phyloP scores from a whole-genome alignment of 148 eudicot species.

The Beta vulgaris region DNA sequence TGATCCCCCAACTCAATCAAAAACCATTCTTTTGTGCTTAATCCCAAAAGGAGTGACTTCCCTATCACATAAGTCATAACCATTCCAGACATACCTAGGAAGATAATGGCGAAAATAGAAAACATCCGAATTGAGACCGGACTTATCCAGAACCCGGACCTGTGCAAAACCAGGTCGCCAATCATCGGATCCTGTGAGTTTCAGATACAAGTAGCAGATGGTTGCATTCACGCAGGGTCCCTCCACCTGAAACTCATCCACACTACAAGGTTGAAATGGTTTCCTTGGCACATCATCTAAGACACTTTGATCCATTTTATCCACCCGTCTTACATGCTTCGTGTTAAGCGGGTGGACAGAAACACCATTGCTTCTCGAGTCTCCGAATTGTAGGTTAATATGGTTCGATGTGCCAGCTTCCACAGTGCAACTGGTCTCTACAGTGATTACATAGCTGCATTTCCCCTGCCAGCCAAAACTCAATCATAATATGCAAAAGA shows the following conservation, averaged over 20 bases:
- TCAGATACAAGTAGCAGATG: slow-evolving; percentile 55
- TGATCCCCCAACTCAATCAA: slow-evolving; percentile 21
- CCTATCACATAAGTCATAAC: slow-evolving; percentile 50
- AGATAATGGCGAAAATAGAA: slow-evolving; percentile 51
- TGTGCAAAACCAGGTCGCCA: slow-evolving; percentile 65
- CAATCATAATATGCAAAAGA: background rate
- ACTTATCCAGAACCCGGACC: slow-evolving; percentile 34
- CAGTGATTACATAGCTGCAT: slow-evolving; percentile 52
- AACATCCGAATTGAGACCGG: slow-evolving; percentile 39
- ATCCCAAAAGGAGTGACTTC: slow-evolving; percentile 52
- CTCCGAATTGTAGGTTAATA: slow-evolving; percentile 56
- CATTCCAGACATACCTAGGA: slow-evolving; percentile 57
- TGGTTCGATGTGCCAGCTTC: slow-evolving; percentile 50
- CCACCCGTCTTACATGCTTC: slow-evolving; percentile 44
- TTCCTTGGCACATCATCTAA: slow-evolving; percentile 48
- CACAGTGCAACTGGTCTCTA: slow-evolving; percentile 52
- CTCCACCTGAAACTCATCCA: slow-evolving; percentile 49
- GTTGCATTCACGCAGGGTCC: slow-evolving; percentile 45
- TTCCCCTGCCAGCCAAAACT: slow-evolving; percentile 30
- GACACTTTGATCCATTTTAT: slow-evolving; percentile 47
- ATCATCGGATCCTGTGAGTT: slow-evolving; percentile 45
- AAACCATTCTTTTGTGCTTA: slow-evolving; percentile 44
- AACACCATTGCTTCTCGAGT: slow-evolving; percentile 45
- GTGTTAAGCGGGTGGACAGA: slow-evolving; percentile 42
- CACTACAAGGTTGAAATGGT: slow-evolving; percentile 62